Base-by-base conservation (phyloP, 1,284 basidiomycete genomes). In the Papiliotrema fonsecae region DNA sequence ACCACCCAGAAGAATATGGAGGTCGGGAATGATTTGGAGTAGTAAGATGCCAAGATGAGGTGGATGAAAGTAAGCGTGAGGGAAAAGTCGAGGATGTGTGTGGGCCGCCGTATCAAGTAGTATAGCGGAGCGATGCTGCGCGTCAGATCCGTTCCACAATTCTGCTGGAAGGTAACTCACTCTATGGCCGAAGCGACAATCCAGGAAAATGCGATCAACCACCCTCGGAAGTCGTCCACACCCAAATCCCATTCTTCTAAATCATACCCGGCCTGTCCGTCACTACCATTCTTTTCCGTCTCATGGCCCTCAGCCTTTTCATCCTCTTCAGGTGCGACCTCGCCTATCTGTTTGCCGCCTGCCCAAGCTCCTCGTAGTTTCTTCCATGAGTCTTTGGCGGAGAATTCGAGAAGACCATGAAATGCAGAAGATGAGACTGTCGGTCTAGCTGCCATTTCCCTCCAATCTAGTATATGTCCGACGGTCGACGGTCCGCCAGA, bases 51-150 rank as follows among this genome's bases (percentile, higher is more conserved):
- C 47, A 97, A 76, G 46, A 97, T 83, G 43, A 96, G 76, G 73
- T 98, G 92, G 65, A 87, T 85, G 77, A 96, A 85, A 47, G 87
- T 76, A 45, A 97, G 82, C 0, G 96, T 97, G 49, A 94, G 71
- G 7, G 87, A 79, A 74, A 97, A 97, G 75, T 98, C 94, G 58
- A 98, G 84, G 64, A 98, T 87, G 62, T 96, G 81, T 5, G 92
- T 88, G 37, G 96, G 94, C 31, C 89, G 80, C 35, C 91, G 83
- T 68, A 98, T 80, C 57, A 98, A 78, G 57, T 81, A 79, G 72
- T 90, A 97, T 3, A 98, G 77, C 57, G 86, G 89, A 59, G 85
- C 84, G 51, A 94, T 85, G 74, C 92, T 97, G 65, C 39, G 31
- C 26, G 19, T 52, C 42, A 45, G 32, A 22, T 14, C 21, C 3